A percentile compares a stretch with the other conserved stretches of the same genome.
Evolutionary conservation across 202 grass and related monocot genomes (phyloP).

Genomic region (Schoenoplectus triqueter): DNA sequence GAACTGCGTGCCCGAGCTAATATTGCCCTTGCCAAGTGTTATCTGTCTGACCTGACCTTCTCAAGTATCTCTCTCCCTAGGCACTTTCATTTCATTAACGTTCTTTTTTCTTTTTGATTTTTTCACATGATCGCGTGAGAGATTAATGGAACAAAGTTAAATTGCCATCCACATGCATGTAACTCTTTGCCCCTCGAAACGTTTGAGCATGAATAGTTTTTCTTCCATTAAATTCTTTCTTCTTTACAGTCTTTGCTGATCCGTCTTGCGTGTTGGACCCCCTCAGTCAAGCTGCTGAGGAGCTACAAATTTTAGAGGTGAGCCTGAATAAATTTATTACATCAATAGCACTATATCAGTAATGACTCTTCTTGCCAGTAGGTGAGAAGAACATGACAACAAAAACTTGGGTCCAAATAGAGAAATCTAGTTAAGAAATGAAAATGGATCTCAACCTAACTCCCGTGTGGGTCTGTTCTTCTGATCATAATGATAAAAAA

Average conservation of each 20-base stretch:
- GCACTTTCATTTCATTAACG: not conserved
- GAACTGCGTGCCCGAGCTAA: conserved; percentile 78
- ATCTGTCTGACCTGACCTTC: conserved; percentile 61
- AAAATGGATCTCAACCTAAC: not conserved
- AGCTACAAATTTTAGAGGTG: conserved; percentile 90
- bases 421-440: conserved; percentile 1
- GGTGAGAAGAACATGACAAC: not conserved
- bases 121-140: not conserved
- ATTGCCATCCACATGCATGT: conserved; percentile 17
- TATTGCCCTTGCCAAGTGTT: conserved; percentile 77
- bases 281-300: conserved; percentile 75
- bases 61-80: conserved; percentile 49
- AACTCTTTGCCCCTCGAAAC: not conserved
- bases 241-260: conserved; percentile 58
- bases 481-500: not conserved
- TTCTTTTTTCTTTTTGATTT: not conserved
- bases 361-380: not conserved
- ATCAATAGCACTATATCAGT: not conserved
- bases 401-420: not conserved
- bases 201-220: not conserved
- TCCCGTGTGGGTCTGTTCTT: not conserved
- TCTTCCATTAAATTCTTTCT: not conserved
- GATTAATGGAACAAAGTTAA: not conserved
- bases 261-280: conserved; percentile 74
- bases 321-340: conserved; percentile 35